Percentiles rank a stretch among this genome's conserved stretches.
Conservation (phyloP, 2,329 filamentous ascomycete genomes). For the Epichloe aotearoae region DNA sequence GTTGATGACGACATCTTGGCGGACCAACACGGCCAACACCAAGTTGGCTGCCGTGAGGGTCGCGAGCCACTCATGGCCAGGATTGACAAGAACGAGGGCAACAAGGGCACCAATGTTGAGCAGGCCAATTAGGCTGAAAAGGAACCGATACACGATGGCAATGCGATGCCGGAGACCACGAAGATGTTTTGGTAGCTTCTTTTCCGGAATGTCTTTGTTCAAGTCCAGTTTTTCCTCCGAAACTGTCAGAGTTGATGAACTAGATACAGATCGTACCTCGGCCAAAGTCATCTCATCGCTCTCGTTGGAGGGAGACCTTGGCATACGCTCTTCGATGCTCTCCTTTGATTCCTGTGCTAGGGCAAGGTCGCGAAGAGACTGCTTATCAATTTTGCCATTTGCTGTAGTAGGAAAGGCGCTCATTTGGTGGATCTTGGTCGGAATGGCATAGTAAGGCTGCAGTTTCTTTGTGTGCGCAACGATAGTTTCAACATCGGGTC, state of each 20-base stretch:
- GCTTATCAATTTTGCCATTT: constrained; percentile 46
- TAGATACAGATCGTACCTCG: constrained; percentile 18
- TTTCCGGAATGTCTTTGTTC: constrained; percentile 23
- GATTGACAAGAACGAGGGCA: constrained; percentile 23
- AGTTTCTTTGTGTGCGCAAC: constrained; percentile 25
- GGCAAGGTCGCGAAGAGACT: constrained; percentile 24
- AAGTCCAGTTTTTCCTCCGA: constrained; percentile 18
- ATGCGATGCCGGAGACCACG: constrained; percentile 30
- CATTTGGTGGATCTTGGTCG: constrained; percentile 29
- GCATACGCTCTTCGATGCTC: neutral
- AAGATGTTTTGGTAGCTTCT: constrained; percentile 24
- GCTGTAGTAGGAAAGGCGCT: constrained; percentile 33
- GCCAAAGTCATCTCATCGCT: constrained; percentile 12
- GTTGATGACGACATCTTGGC: constrained; percentile 42
- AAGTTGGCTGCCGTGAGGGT: constrained; percentile 36
- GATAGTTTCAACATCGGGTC: constrained; percentile 23
- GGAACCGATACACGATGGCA: constrained; percentile 40
- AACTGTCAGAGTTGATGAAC: constrained; percentile 18
- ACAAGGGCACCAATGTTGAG: constrained; percentile 36
- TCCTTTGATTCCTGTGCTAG: constrained; percentile 5
- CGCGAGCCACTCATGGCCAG: constrained; percentile 24
- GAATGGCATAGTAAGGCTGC: constrained; percentile 43
- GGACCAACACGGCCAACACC: constrained; percentile 34
- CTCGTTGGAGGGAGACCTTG: neutral
- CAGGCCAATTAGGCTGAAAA: constrained; percentile 40